Base-by-base conservation (phyloP, 2,329 filamentous ascomycete species). In the Epichloe aotearoae region DNA sequence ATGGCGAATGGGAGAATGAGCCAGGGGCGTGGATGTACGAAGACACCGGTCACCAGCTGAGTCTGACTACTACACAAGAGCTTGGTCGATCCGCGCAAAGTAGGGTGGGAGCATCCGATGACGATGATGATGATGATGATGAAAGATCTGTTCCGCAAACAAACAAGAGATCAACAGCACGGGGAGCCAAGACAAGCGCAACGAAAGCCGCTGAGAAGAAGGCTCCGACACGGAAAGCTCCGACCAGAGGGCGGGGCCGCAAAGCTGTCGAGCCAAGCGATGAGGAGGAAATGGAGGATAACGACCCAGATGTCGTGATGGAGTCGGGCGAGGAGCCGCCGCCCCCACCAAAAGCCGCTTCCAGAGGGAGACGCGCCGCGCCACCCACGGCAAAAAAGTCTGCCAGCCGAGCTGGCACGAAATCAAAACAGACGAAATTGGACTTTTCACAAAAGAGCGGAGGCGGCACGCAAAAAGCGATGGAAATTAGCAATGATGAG, bases 1-100 rank as follows among this genome's bases (percentile, higher is more conserved):
- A 95, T 47, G 93, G 90, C 0, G 75, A 76, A 47, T 97, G 91
- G 90, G 84, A 84, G 53, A 85, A 93, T 46, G 81, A 88, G 52
- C 80, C 86, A 0, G 83, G 79, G 7, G 86, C 69, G 19, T 70
- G 66, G 66, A 59, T 56, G 17, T 69, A 65, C 34, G 65, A 68
- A n/a, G 61, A 58, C 30, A 46, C 47, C 2, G 48, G 48, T 6
- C 55, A 58, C 40, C 54, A 58, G 19, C 51, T 52, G 8, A 54
- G 47, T 17, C 48, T 54, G 2, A 51, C 45, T 10, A 55, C 53
- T 1, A 49, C 49, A 5, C 53, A 58, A 42, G 26, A 52, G 50
- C 19, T 43, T 19, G 50, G 53, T 8, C 33, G 53, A 30, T 47
- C 55, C 20, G 52, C 55, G 20, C 53, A 50, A 17, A 52, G 55